Evolutionary conservation across 805 yeast genomes (phyloP), one percentile per base, ranked within the genome.

Genomic region (Wickerhamiella kurtzmanii): DNA sequence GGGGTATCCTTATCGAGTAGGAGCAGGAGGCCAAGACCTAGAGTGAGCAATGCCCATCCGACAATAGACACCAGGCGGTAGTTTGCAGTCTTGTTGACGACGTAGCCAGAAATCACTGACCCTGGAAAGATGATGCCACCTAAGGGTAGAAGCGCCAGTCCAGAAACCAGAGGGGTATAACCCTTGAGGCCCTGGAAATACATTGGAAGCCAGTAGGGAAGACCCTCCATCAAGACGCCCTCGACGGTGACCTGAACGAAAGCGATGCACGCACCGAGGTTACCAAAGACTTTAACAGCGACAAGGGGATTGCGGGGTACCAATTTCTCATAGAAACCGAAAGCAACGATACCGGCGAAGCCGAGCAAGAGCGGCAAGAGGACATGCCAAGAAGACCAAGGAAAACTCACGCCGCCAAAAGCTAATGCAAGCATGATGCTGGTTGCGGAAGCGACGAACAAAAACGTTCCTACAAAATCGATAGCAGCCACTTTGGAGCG

Each of bases 261-360:
- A 2, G 72, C 68, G 3, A 70, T 58, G 17, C 63, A 32, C 2
- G 73, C 66, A 25, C 62, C 64, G 3, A 61, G 61, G 35, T 60
- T 56, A 2, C 50, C 56, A 25, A 75, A 54, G 8, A 76, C 89
- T 96, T 76, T 87, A 96, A 38, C n/a, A 17, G 41, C 15, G 5
- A 38, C 18, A 18, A 38, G 22, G 9, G 41, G 41, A 5, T 21
- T 19, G 15, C 16, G n/a, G 25, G 41, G 41, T 15, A 38, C 19
- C 11, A 11, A 20, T 6, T 11, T 6, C 25, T 38, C 41, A 17
- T 38, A 38, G n/a, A 38, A 38, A n/a, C 89, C 48, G 44, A 87
- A 70, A 0, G 96, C 96, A 41, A 88, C 72, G 42, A 88, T 73
- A 28, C 98, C 98, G 0, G 96, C 97, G 56, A 89, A 73, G 44